phyloP scores from a whole-genome alignment of 2,329 filamentous ascomycete species.

The Neofusicoccum kwambonambiense region DNA sequence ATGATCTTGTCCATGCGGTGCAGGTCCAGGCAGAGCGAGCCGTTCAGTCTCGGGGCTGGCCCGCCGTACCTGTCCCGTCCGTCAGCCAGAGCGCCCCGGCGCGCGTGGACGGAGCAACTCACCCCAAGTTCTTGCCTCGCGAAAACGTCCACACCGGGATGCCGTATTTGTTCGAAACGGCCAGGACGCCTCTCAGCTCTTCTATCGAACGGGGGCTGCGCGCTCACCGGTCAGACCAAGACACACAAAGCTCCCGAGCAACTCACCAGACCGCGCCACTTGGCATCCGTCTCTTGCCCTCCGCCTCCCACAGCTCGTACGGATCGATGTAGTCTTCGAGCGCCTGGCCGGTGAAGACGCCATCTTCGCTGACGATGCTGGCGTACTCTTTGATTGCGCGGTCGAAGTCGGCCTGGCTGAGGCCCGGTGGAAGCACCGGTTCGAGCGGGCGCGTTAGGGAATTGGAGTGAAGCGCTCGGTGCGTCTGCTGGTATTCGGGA shows the following conservation, averaged over 20 bases:
- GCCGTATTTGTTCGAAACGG: slow-evolving; percentile 34
- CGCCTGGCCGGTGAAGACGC: slow-evolving; percentile 40
- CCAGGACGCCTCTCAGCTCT: slow-evolving; percentile 31
- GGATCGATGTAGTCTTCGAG: slow-evolving; percentile 49
- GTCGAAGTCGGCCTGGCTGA: slow-evolving; percentile 39
- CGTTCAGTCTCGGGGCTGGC: slow-evolving; percentile 46
- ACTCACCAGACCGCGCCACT: slow-evolving; percentile 45
- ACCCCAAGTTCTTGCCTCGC: slow-evolving; percentile 50
- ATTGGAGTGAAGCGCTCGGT: slow-evolving; percentile 43
- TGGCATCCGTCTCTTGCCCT: slow-evolving; percentile 41
- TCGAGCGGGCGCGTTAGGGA: slow-evolving; percentile 39
- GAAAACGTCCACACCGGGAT: slow-evolving; percentile 36
- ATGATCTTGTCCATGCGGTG: slow-evolving; percentile 44
- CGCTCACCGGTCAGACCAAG: background rate
- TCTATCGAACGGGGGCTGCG: background rate
- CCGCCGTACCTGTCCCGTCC: slow-evolving; percentile 34
- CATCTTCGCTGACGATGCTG: slow-evolving; percentile 37
- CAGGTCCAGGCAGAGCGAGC: slow-evolving; percentile 47
- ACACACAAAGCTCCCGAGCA: too few species aligned
- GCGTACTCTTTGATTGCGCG: slow-evolving; percentile 38
- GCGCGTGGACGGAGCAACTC: slow-evolving; percentile 22
- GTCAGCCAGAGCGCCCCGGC: background rate
- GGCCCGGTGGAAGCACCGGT: slow-evolving; percentile 42
- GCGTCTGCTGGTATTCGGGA: slow-evolving; percentile 43
- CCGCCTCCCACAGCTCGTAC: slow-evolving; percentile 46